Evolutionary conservation across 768 basidiomycete genomes (phyloP).

Genomic region (Boletus sp.): DNA sequence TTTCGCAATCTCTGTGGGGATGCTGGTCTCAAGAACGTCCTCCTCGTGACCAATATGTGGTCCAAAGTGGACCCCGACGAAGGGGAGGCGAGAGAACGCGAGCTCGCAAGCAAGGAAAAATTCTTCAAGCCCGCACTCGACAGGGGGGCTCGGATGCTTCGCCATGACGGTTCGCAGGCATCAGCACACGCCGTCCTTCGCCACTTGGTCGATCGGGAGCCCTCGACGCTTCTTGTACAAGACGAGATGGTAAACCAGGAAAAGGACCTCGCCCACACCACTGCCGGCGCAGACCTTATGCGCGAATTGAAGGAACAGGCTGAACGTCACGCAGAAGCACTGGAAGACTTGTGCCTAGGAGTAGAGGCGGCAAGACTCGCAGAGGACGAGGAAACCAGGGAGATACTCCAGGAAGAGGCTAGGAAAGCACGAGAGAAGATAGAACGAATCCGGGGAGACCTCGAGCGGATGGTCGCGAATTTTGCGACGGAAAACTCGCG

Average conservation of each 20-base stretch:
- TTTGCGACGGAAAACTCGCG: slow-evolving; percentile 37
- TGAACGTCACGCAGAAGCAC: slow-evolving; percentile 43
- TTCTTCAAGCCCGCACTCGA: slow-evolving; percentile 54
- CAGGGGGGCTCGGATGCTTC: slow-evolving; percentile 43
- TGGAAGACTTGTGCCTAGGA: slow-evolving; percentile 42
- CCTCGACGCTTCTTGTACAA: slow-evolving; percentile 50
- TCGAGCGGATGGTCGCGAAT: slow-evolving; percentile 37
- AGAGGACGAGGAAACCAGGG: slow-evolving; percentile 45
- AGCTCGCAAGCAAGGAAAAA: slow-evolving; percentile 39
- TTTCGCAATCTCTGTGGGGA: slow-evolving; percentile 54
- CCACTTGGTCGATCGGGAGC: slow-evolving; percentile 38
- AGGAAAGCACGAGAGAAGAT: slow-evolving; percentile 43
- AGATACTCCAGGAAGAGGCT: slow-evolving; percentile 42
- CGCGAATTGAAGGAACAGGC: slow-evolving; percentile 48
- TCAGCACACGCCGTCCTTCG: slow-evolving; percentile 47
- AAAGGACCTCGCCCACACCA: slow-evolving; percentile 48
- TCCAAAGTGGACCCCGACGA: slow-evolving; percentile 35
- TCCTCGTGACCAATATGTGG: slow-evolving; percentile 57
- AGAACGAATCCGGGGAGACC: slow-evolving; percentile 38
- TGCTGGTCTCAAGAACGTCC: slow-evolving; percentile 43
- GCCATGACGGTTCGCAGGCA: slow-evolving; percentile 40
- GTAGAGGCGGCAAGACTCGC: slow-evolving; percentile 43
- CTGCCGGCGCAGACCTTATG: slow-evolving; percentile 50
- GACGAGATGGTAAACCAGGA: slow-evolving; percentile 52
- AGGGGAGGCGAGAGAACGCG: slow-evolving; percentile 43